These are phyloP conservation scores for Rhodomyrtus psidioides DNA, from an alignment of 441 rosid genomes.

Conservation along the genomic window DNA sequence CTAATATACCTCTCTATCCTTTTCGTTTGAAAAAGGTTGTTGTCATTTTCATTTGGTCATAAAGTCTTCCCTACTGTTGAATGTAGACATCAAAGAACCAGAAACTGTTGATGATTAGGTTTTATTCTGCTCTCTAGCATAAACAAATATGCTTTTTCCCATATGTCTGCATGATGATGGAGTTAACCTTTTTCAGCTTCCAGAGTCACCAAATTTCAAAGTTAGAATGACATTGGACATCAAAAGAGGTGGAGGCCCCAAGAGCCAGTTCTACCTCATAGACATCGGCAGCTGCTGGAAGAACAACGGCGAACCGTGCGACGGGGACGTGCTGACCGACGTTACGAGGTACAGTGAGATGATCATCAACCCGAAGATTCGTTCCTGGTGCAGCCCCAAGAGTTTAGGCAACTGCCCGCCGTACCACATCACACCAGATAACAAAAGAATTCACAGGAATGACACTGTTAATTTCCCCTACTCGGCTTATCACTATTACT, in stretches of 20 bases:
- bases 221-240: constrained; percentile 40
- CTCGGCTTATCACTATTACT: constrained; percentile 53
- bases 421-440: constrained; percentile 38
- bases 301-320: constrained; percentile 25
- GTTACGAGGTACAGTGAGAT: constrained; percentile 55
- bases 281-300: constrained; percentile 57
- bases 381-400: constrained; percentile 36
- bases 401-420: constrained; percentile 36
- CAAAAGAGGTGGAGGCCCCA: constrained; percentile 57
- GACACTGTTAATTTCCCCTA: constrained; percentile 41
- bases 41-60: background rate
- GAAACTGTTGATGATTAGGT: background rate
- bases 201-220: constrained; percentile 49
- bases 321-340: constrained; percentile 36
- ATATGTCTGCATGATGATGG: background rate
- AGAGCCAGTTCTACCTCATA: constrained; percentile 39
- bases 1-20: background rate
- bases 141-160: background rate
- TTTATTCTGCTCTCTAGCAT: background rate
- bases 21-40: background rate
- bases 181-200: constrained; percentile 39
- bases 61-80: background rate
- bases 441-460: constrained; percentile 34
- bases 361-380: constrained; percentile 45
- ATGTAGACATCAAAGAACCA: background rate